Conservation (phyloP, 2,329 filamentous ascomycete genomes). For the Lizonia empirigonia region DNA sequence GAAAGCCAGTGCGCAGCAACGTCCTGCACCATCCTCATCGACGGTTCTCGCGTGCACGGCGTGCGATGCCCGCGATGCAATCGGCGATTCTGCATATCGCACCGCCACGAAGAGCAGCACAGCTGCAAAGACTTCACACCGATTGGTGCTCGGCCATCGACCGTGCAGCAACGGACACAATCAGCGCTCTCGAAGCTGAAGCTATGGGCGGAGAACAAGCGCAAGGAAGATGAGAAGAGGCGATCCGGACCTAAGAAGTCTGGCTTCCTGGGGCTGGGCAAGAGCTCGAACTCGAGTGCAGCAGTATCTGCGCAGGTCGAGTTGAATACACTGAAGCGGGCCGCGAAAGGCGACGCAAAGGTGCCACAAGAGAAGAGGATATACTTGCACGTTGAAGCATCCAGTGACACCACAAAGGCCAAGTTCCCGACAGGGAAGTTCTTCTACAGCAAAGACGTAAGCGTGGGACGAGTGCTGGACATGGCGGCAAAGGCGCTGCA, state of each 20-base stretch:
- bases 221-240: conserved; percentile 69
- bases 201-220: conserved; percentile 79
- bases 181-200: conserved; percentile 78
- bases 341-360: conserved; percentile 87
- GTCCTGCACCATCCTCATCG: conserved; percentile 72
- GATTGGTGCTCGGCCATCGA: conserved; percentile 57
- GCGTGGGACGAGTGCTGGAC: conserved; percentile 82
- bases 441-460: conserved; percentile 72
- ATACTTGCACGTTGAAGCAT: conserved; percentile 89
- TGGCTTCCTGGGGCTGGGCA: conserved; percentile 33
- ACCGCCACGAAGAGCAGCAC: conserved; percentile 79
- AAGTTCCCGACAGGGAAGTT: conserved; percentile 72
- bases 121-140: conserved; percentile 77
- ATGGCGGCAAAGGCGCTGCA: conserved; percentile 77
- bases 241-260: conserved; percentile 27
- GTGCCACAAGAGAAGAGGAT: conserved; percentile 81
- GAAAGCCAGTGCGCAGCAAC: conserved; percentile 61
- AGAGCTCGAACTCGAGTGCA: conserved; percentile 23
- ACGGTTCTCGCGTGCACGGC: conserved; percentile 68
- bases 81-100: conserved; percentile 76
- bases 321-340: conserved; percentile 79
- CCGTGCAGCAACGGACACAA: conserved; percentile 64
- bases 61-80: conserved; percentile 76
- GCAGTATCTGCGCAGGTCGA: conserved; percentile 70
- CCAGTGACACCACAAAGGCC: conserved; percentile 80